Conservation (phyloP, 805 yeast genomes). For the Grigorovia humatica region DNA sequence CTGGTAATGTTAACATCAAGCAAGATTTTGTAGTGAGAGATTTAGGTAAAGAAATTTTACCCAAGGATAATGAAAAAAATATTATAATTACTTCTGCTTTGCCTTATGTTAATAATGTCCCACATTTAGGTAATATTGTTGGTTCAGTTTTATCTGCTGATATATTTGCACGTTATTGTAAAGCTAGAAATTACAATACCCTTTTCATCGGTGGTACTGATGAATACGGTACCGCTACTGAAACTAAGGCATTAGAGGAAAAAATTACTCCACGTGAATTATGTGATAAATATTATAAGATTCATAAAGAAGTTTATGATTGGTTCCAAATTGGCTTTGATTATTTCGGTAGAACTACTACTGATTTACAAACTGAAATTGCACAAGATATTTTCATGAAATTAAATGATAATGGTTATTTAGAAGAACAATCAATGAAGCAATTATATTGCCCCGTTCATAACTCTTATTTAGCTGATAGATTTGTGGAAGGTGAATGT, state of each 20-base stretch:
- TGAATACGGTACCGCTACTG: slow-evolving; percentile 99
- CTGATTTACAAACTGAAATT: slow-evolving; percentile 81
- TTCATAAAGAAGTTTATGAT: slow-evolving; percentile 84
- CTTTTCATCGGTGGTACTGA: slow-evolving; percentile 93
- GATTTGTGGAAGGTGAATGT: slow-evolving; percentile 96
- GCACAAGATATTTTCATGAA: slow-evolving; percentile 87
- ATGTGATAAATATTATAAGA: slow-evolving; percentile 80
- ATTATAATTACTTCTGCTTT: slow-evolving; percentile 89
- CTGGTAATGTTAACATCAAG: slow-evolving; percentile 29
- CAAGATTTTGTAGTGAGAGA: slow-evolving; percentile 19
- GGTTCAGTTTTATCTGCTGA: slow-evolving; percentile 95
- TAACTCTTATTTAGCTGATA: slow-evolving; percentile 85
- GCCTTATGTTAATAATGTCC: slow-evolving; percentile 97
- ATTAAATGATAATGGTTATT: slow-evolving; percentile 60
- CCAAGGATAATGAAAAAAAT: slow-evolving; percentile 65
- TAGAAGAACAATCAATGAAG: slow-evolving; percentile 80
- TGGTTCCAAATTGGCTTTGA: slow-evolving; percentile 97
- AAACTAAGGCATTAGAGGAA: slow-evolving; percentile 94
- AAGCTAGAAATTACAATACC: slow-evolving; percentile 79
- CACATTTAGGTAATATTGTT: slow-evolving; percentile 93
- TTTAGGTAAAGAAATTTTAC: slow-evolving; percentile 38
- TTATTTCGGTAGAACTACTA: slow-evolving; percentile 93
- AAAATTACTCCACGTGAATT: slow-evolving; percentile 77
- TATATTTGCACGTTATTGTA: slow-evolving; percentile 81
- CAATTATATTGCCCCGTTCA: slow-evolving; percentile 90